phyloP scores from a whole-genome alignment of 148 eudicot genomes.

The Rhododendron henanense region DNA sequence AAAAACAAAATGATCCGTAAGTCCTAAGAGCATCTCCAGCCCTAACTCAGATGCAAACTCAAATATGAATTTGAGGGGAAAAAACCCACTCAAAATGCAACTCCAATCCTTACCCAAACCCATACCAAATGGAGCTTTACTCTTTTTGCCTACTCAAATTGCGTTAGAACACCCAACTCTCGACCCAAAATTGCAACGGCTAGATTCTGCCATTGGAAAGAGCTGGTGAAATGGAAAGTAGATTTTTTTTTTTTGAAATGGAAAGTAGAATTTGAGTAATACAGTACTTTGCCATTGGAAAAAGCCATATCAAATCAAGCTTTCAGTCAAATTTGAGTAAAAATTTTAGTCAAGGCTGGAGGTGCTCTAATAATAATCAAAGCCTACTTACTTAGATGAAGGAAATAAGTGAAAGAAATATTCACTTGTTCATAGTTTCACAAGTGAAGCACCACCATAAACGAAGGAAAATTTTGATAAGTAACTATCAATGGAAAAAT shows the following conservation, averaged over 20 bases:
- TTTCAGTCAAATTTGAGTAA: background rate
- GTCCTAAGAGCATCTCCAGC: background rate
- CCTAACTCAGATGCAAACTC: background rate
- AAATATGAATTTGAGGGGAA: too few species aligned
- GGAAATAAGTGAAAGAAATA: background rate
- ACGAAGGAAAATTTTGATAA: background rate
- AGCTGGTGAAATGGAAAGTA: background rate
- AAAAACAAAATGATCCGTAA: background rate
- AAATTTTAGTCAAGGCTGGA: background rate
- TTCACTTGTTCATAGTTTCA: background rate
- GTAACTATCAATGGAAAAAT: background rate
- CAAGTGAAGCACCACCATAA: background rate
- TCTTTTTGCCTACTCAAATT: background rate
- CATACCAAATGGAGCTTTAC: background rate
- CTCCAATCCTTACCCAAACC: background rate
- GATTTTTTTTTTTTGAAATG: too few species aligned
- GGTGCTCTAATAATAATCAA: background rate
- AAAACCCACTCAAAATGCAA: background rate
- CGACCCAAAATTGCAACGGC: background rate
- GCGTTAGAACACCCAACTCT: background rate
- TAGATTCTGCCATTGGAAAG: background rate
- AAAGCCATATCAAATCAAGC: background rate
- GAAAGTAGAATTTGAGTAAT: too few species aligned
- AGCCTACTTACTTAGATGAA: background rate
- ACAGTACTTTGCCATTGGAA: background rate